Base-by-base conservation (phyloP, 371 early-diverging fungal genomes). In the Mucor circinelloides region DNA sequence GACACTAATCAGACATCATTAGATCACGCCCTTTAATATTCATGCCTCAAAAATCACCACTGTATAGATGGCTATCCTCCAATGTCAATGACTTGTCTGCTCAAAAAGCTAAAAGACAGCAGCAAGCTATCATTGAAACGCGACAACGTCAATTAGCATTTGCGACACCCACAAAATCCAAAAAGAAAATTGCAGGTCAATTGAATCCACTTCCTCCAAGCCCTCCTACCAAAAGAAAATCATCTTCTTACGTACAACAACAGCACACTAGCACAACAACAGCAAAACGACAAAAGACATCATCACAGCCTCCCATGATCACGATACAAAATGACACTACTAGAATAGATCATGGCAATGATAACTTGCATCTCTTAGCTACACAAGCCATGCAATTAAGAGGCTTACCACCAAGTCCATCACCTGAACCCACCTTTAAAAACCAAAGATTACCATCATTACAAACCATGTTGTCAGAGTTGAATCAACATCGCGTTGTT, bases 61-160 rank as follows among this genome's bases (percentile, higher is more conserved):
- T 69, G 6, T 48, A 64, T 34, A 36, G 58, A 31, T 69, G 69
- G 69, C 23, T 69, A 15, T 69, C 69, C 2, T 64, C 60, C n/a
- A 52, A 63, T 42, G 46, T 46, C 12, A 59, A 25, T 15, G 59
- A 25, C 19, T 19, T 27, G 40, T 64, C 36, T 38, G 54, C 59
- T 6, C 30, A 50, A 52, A 59, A 34, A 21, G 50, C 46, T 17
- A 70, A 69, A 62, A 67, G 30, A 61, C 79, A 82, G 58, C 82
- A 82, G 64, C 76, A 77, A 48, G 82, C 82, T 1, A 82, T 82
- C 38, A 82, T 82, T 64, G 76, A 72, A 58, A 75, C 77, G 52
- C 72, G 81, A 27, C 78, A 73, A 69, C 67, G 69, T 15, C 68
- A 65, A 65, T n/a, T 44, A 13, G 64, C 61, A n/a, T 67, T 66